phyloP scores from a whole-genome alignment of 371 early-diverging fungal genomes.

The Apophysomyces elegans region DNA sequence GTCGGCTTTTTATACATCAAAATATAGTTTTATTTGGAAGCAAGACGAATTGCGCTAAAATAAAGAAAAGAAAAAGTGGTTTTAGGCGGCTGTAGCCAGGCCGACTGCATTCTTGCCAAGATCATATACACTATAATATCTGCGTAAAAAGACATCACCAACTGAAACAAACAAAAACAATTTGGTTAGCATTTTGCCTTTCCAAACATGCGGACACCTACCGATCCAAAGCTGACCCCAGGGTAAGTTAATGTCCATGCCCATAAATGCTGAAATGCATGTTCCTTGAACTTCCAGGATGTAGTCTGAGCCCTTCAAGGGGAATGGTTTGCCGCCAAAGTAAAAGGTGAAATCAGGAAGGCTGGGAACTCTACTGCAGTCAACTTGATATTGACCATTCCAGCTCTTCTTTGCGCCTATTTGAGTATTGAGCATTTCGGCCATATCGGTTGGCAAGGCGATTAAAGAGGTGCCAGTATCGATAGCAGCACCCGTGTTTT shows the following conservation, averaged over 20 bases:
- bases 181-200: background rate
- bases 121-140: conserved; percentile 90
- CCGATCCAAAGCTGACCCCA: conserved; percentile 56
- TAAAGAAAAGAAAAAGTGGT: background rate
- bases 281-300: conserved; percentile 77
- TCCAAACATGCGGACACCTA: conserved; percentile 8
- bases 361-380: conserved; percentile 64
- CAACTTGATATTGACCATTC: conserved; percentile 84
- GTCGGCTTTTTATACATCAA: no score
- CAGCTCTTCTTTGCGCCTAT: conserved; percentile 89
- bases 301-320: conserved; percentile 63
- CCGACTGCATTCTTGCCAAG: conserved; percentile 88
- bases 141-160: conserved; percentile 93
- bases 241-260: conserved; percentile 82
- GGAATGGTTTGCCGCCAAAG: conserved; percentile 73
- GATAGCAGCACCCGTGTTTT: conserved; percentile 71
- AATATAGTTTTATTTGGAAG: no score
- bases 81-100: conserved; percentile 52
- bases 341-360: conserved; percentile 77
- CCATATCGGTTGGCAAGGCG: conserved; percentile 70
- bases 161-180: conserved; percentile 35
- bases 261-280: conserved; percentile 95
- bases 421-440: conserved; percentile 80
- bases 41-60: background rate
- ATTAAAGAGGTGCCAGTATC: conserved; percentile 85